Percentiles rank a stretch among this genome's conserved stretches.
Evolutionary conservation across 2,329 filamentous ascomycete species (phyloP).

Genomic region (Metarhizium humberi): DNA sequence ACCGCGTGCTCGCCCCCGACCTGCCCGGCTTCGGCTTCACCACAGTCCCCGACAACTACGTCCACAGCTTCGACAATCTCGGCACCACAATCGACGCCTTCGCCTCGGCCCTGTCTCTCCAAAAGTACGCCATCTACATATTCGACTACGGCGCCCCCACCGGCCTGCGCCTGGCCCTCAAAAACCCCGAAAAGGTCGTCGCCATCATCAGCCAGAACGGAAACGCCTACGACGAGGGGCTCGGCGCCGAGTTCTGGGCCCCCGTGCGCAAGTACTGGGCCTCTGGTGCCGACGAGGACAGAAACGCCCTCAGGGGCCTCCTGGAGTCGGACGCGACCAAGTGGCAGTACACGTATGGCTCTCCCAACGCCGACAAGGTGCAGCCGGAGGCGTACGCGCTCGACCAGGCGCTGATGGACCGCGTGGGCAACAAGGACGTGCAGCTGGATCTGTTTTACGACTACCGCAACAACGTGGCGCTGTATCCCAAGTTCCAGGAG

Average conservation of each 20-base stretch:
- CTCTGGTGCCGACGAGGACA: slow-evolving; percentile 20
- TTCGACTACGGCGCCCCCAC: too few species aligned
- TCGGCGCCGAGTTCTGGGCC: slow-evolving; percentile 40
- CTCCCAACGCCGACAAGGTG: slow-evolving; percentile 22
- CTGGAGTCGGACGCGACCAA: slow-evolving; percentile 29
- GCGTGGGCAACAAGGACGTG: slow-evolving; percentile 38
- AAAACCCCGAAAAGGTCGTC: slow-evolving; percentile 34
- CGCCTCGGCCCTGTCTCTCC: slow-evolving; percentile 34
- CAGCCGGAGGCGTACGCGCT: slow-evolving; percentile 38
- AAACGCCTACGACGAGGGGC: slow-evolving; percentile 49
- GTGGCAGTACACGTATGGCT: slow-evolving; percentile 35
- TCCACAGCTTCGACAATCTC: slow-evolving; percentile 45
- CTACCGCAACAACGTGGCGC: slow-evolving; percentile 42
- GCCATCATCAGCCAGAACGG: slow-evolving; percentile 52
- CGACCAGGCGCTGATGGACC: slow-evolving; percentile 41
- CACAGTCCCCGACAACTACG: slow-evolving; percentile 33
- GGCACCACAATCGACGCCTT: slow-evolving; percentile 38
- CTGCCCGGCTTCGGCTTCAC: slow-evolving; percentile 53
- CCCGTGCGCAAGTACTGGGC: slow-evolving; percentile 37
- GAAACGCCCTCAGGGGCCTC: slow-evolving; percentile 22
- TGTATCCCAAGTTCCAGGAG: slow-evolving; percentile 47
- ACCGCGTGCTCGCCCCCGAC: slow-evolving; percentile 44
- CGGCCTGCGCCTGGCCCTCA: slow-evolving; percentile 27
- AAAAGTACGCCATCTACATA: slow-evolving; percentile 40
- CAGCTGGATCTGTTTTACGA: slow-evolving; percentile 50